These are phyloP conservation scores for Ophiostoma himal-ulmi DNA, from an alignment of 2,329 filamentous ascomycete genomes.

Conservation along the genomic window DNA sequence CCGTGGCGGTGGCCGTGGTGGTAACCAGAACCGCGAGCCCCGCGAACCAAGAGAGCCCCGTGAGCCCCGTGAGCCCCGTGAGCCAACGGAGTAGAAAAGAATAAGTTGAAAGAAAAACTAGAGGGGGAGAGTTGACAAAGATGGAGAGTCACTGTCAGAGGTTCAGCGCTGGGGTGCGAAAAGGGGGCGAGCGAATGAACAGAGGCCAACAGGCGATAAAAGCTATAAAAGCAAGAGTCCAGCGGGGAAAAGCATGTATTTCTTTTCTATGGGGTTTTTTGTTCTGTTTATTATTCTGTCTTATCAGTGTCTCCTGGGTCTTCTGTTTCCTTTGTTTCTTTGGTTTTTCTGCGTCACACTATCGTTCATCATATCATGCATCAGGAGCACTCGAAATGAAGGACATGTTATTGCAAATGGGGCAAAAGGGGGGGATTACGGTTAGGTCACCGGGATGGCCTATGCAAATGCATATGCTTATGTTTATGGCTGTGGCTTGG, in stretches of 20 bases:
- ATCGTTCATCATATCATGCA: constrained; percentile 17
- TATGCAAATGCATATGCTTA: background rate
- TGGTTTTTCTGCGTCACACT: constrained; percentile 7
- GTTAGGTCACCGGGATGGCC: constrained; percentile 9
- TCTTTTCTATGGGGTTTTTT: background rate
- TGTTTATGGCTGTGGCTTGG: background rate
- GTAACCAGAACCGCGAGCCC: constrained; percentile 44
- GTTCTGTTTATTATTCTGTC: constrained; percentile 10
- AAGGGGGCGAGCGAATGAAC: constrained; percentile 3
- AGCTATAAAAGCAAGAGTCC: constrained; percentile 4
- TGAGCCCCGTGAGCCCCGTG: constrained; percentile 35
- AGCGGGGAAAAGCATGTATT: constrained; percentile 10
- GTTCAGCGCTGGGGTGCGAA: background rate
- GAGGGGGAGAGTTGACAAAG: too few species aligned
- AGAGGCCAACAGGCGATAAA: constrained; percentile 1
- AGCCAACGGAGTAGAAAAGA: constrained; percentile 33
- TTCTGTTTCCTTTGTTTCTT: constrained; percentile 9
- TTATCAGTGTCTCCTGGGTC: background rate
- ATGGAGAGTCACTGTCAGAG: background rate
- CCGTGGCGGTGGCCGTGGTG: constrained; percentile 40
- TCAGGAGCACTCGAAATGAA: constrained; percentile 14
- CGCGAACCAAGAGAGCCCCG: constrained; percentile 46
- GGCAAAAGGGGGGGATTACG: constrained; percentile 1
- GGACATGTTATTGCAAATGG: constrained; percentile 5
- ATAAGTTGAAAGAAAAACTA: too few species aligned